Conservation (phyloP, 1,284 basidiomycete species). For the Cryptococcus sp. region DNA sequence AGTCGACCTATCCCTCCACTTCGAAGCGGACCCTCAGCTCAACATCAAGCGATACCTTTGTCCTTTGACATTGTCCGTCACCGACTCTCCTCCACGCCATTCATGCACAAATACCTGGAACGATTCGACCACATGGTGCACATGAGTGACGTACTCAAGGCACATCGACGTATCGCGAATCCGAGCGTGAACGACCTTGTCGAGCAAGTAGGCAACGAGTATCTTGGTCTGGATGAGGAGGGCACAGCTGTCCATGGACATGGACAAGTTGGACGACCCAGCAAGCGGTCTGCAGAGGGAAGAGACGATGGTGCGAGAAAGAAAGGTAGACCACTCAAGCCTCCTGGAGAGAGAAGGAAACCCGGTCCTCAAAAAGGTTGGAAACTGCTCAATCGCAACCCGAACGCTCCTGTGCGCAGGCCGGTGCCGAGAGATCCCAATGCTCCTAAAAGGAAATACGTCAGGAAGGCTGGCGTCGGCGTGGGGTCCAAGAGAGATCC, state of each 20-base stretch:
- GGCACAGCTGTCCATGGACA: conserved; percentile 4
- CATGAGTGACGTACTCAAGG: conserved; percentile 36
- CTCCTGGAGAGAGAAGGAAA: conserved; percentile 39
- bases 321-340: conserved; percentile 17
- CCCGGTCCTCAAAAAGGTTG: conserved; percentile 49
- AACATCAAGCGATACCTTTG: conserved; percentile 27
- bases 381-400: conserved; percentile 30
- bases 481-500: not conserved
- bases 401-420: not conserved
- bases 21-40: conserved; percentile 17
- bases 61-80: conserved; percentile 37
- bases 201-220: conserved; percentile 36
- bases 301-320: conserved; percentile 6
- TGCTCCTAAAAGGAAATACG: conserved; percentile 20
- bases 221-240: conserved; percentile 38
- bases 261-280: not conserved
- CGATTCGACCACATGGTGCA: conserved; percentile 47
- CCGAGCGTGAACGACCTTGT: conserved; percentile 39
- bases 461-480: conserved; percentile 9
- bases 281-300: conserved; percentile 1
- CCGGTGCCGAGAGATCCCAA: conserved; percentile 1
- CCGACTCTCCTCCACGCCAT: conserved; percentile 33
- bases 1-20: conserved; percentile 41
- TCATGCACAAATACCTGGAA: conserved; percentile 40
- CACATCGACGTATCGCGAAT: conserved; percentile 25